A percentile compares a stretch with the other conserved stretches of the same genome.
phyloP scores from a whole-genome alignment of 768 basidiomycete genomes.

The Clavaria fumosa region DNA sequence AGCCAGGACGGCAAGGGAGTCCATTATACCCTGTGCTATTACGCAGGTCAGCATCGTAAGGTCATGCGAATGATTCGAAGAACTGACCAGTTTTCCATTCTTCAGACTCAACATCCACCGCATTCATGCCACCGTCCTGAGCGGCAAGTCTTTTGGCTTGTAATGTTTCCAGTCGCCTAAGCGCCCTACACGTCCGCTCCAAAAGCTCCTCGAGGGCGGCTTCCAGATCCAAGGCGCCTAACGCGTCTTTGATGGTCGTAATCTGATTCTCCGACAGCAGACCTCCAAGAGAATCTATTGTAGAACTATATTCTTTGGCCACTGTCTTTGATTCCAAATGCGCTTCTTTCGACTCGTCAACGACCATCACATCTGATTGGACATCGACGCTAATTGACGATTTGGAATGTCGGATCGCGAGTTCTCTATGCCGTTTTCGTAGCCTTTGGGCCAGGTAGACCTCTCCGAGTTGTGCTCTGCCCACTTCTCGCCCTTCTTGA shows the following conservation, averaged over 20 bases:
- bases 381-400: too few relatives aligned
- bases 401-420: too few relatives aligned
- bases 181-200: constrained; percentile 45
- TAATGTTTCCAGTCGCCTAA: constrained; percentile 48
- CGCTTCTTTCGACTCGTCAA: constrained; percentile 9
- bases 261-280: constrained; percentile 43
- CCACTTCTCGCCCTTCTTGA: constrained; percentile 60
- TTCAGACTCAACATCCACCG: constrained; percentile 52
- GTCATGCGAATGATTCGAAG: constrained; percentile 5
- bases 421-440: too few relatives aligned
- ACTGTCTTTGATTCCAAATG: background rate
- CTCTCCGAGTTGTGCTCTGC: constrained; percentile 44
- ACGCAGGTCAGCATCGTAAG: constrained; percentile 8
- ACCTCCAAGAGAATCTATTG: constrained; percentile 32
- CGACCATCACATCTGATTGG: constrained; percentile 12
- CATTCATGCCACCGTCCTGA: constrained; percentile 27
- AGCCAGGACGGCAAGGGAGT: constrained; percentile 51
- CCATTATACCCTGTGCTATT: constrained; percentile 55
- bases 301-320: constrained; percentile 16
- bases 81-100: constrained; percentile 66
- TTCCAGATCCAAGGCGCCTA: constrained; percentile 52
- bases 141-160: constrained; percentile 40
- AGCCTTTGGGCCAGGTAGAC: constrained; percentile 20
- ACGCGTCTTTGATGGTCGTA: constrained; percentile 38
- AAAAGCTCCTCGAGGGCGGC: constrained; percentile 54